Evolutionary conservation across 768 basidiomycete genomes (phyloP), one percentile per base, ranked within the genome.

Genomic region (Tephrocybe sp.): DNA sequence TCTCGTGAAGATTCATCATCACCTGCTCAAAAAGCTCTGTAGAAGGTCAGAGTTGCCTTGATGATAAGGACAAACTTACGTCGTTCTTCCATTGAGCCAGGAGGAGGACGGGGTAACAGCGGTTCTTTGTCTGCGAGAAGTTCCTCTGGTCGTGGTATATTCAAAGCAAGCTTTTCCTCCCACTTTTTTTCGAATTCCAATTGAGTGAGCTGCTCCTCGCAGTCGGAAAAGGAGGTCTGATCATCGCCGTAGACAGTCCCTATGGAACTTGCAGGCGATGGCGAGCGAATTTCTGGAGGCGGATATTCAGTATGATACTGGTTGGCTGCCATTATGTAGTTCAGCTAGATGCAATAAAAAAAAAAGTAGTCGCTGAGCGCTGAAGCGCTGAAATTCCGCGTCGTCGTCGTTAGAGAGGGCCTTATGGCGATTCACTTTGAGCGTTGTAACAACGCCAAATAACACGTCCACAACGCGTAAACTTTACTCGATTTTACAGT

Each of bases 241-340:
- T 79, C 78, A 40, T 68, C 67, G 11, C 63, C 68, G 45, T 77
- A 76, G 1, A 68, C 57, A 13, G 76, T 79, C 38, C 78, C 78
- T 17, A 80, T 68, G 12, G 79, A 80, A 50, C 77, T 78, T 14
- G 78, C 72, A 11, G 78, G 78, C 9, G 79, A 82, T 2, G 78
- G 70, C 8, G 73, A 69, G 8, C 77, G 76, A 26, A 77, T 62
- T 19, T 77, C 71, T 22, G 76, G 75, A 14, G 73, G 68, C 5
- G 75, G 74, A 51, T 80, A 80, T 62, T 75, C 75, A 4, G 74
- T 69, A 49, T 69, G 63, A 44, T 68, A 66, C n/a, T 53, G 60
- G 38, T 58, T 63, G n/a, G 57, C 26, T 30, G 62, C 51, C 64
- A 63, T 65, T 13, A 26, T n/a, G 4, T 19, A 32, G n/a, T 41